A percentile compares a stretch with the other conserved stretches of the same genome.
phyloP scores from a whole-genome alignment of 495 filamentous ascomycete genomes.

The Xylaria grammica region DNA sequence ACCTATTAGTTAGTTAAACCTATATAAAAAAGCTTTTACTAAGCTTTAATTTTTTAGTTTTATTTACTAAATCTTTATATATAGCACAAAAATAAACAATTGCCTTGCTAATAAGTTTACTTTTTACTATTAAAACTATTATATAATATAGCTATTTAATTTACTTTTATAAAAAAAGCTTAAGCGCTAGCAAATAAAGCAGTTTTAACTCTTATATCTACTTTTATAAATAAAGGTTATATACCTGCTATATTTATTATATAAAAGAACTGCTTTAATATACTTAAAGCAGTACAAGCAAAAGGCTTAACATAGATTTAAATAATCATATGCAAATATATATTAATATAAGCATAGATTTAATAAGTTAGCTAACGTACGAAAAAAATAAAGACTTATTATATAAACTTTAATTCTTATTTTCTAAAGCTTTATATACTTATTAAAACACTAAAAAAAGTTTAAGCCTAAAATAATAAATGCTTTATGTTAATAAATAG shows the following conservation, averaged over 20 bases:
- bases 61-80: not conserved
- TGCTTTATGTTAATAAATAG: too few relatives aligned
- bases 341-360: too few relatives aligned
- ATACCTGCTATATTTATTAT: not conserved
- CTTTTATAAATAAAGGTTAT: not conserved
- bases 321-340: too few relatives aligned
- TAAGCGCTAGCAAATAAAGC: not conserved
- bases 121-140: not conserved
- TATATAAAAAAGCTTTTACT: not conserved
- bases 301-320: too few relatives aligned
- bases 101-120: not conserved
- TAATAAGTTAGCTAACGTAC: too few relatives aligned
- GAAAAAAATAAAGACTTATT: too few relatives aligned
- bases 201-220: not conserved
- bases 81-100: not conserved
- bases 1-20: not conserved
- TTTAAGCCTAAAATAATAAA: too few relatives aligned
- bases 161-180: not conserved
- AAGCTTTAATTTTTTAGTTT: constrained; percentile 3
- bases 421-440: too few relatives aligned
- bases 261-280: constrained; percentile 1
- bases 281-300: too few relatives aligned
- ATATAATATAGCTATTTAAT: not conserved
- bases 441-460: too few relatives aligned
- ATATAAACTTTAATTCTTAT: too few relatives aligned